Conservation (phyloP, 495 filamentous ascomycete species). For the Neurospora terricola region DNA sequence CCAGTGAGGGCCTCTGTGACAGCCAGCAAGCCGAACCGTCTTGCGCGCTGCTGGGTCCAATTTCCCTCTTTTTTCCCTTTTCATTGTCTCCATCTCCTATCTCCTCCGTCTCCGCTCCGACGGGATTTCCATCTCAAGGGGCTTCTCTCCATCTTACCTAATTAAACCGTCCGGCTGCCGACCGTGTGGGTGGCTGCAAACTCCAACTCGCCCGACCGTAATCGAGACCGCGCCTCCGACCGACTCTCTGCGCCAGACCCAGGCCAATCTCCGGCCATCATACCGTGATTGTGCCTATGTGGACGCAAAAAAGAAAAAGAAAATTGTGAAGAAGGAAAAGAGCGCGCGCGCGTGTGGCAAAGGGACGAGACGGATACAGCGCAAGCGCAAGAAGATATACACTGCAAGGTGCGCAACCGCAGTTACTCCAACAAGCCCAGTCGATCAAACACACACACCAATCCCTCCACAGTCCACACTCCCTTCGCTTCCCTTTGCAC, state of each 20-base stretch:
- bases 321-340: background rate
- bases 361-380: background rate
- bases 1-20: background rate
- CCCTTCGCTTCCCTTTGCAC: background rate
- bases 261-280: background rate
- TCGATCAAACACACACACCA: background rate
- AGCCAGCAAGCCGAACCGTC: conserved; percentile 13
- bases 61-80: conserved; percentile 2
- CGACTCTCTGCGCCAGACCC: background rate
- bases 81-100: background rate
- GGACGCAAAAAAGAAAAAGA: background rate
- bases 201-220: background rate
- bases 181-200: background rate
- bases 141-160: background rate
- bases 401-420: background rate
- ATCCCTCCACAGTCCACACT: background rate
- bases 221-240: background rate
- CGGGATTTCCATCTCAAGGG: background rate
- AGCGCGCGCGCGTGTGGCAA: background rate
- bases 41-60: conserved; percentile 19
- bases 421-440: background rate
- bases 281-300: background rate
- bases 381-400: background rate
- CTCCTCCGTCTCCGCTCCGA: background rate
- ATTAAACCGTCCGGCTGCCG: background rate